Evolutionary conservation across 371 early-diverging fungal species (phyloP), one percentile per base, ranked within the genome.

Genomic region (Rhizopus sp.): DNA sequence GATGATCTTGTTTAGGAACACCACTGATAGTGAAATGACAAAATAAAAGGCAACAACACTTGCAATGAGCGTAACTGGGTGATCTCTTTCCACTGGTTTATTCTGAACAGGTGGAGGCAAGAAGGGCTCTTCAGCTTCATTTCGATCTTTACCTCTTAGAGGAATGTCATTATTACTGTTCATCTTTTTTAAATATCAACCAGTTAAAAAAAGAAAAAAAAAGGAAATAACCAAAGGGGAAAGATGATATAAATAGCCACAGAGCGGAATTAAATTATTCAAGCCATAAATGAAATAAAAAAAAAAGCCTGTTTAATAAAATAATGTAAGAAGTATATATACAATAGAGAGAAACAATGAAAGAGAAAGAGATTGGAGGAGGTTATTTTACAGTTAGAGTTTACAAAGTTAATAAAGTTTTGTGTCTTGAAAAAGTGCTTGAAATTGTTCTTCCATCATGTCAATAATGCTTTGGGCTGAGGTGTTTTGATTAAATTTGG

Each of bases 1-100:
- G 60, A 89, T 88, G 61, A 81, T 81, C 80, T 89, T 89, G 74
- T 89, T 89, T 48, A 89, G 71, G 53, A 88, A 89, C 23, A 89
- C 89, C n/a, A 89, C 87, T 4, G 89, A 78, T 35, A 89, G 75
- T 12, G 89, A 89, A 55, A 78, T 81, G 57, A 79, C 70, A 74
- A 86, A 88, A 62, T 89, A 89, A 54, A 87, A 89, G 42, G 77
- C 72, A 47, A 88, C 79, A 12, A 87, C 87, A 5, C 74, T 60
- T 45, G 75, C 70, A 62, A 87, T 85, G 49, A 80, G 61, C 7
- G 73, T 40, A 7, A 78, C n/a, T 5, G 85, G 69, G 54, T 87
- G 78, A 5, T 81, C 72, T 41, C 61, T 74, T 37, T 77, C 74
- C 15, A 53, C 64, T 30, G 58, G 59, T 50, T 66, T 60, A n/a